Conservation (phyloP, 2,329 filamentous ascomycete genomes). For the Eutypella sp. region DNA sequence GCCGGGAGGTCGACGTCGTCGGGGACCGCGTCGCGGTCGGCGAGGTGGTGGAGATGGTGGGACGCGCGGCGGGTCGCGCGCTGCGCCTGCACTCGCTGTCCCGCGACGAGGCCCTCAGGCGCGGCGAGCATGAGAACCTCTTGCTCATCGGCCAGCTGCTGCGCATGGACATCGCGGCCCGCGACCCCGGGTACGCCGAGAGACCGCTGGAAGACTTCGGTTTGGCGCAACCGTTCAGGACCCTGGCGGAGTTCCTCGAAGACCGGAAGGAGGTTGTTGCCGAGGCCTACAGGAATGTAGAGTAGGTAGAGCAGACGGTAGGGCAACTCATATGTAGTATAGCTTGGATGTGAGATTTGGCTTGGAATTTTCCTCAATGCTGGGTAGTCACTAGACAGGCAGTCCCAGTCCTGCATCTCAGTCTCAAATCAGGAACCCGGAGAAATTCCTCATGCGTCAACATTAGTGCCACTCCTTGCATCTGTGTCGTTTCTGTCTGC, state of each 20-base stretch:
- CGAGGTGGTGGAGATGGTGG: slow-evolving; percentile 3
- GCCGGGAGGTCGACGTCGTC: slow-evolving; percentile 4
- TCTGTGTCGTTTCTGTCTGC: too few species aligned
- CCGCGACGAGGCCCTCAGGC: slow-evolving; percentile 6
- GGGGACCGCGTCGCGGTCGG: slow-evolving; percentile 4
- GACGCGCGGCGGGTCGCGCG: slow-evolving; percentile 8
- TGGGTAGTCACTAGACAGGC: too few species aligned
- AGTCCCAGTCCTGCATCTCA: too few species aligned
- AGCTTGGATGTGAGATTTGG: too few species aligned
- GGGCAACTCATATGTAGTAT: too few species aligned
- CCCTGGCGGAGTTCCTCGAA: slow-evolving; percentile 8
- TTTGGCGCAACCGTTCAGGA: slow-evolving; percentile 5
- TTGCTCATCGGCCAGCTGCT: slow-evolving; percentile 6
- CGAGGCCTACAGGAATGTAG: slow-evolving; percentile 11
- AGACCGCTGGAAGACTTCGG: slow-evolving; percentile 6
- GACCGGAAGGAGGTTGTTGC: slow-evolving; percentile 3
- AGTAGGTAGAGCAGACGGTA: background rate
- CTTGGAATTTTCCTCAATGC: too few species aligned
- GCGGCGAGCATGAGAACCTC: slow-evolving; percentile 1
- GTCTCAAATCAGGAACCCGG: too few species aligned
- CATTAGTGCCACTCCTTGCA: too few species aligned
- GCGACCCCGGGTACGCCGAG: background rate
- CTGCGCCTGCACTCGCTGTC: slow-evolving; percentile 4
- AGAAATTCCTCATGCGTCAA: too few species aligned
- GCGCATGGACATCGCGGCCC: background rate